These are phyloP conservation scores for Pelargonium citronellum DNA, from an alignment of 441 rosid species.

Conservation along the genomic window DNA sequence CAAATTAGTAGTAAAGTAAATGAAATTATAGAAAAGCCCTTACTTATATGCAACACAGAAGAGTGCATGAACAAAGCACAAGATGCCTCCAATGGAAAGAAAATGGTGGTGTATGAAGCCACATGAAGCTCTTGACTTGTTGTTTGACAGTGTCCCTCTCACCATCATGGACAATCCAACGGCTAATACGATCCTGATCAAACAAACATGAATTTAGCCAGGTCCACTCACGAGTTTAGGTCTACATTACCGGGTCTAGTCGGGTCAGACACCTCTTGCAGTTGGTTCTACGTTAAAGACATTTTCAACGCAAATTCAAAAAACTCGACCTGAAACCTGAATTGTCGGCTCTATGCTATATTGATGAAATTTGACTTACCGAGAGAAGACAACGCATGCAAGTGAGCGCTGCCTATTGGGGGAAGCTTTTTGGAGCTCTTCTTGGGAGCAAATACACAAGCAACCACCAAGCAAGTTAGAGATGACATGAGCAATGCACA, in stretches of 20 bases:
- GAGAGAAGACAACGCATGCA: conserved; percentile 65
- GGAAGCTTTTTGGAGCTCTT: conserved; percentile 63
- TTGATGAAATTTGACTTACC: conserved; percentile 33
- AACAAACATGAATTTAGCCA: neutral
- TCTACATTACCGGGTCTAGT: too few relatives aligned
- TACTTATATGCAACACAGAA: conserved; percentile 58
- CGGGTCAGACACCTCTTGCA: too few relatives aligned
- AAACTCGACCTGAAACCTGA: neutral
- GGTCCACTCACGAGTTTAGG: too few relatives aligned
- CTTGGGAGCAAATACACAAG: conserved; percentile 69
- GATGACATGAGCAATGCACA: conserved; percentile 62
- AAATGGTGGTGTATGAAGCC: conserved; percentile 82
- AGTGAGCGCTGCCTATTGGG: conserved; percentile 59
- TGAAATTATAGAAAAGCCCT: neutral
- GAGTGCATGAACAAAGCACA: conserved; percentile 76
- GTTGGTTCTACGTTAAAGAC: too few relatives aligned
- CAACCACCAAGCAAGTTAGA: conserved; percentile 80
- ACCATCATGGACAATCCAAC: conserved; percentile 60
- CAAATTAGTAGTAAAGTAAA: neutral
- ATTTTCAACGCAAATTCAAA: neutral
- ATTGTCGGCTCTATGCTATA: too few relatives aligned
- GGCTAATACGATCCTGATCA: conserved; percentile 66
- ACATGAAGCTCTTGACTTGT: conserved; percentile 67
- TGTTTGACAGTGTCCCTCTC: conserved; percentile 68
- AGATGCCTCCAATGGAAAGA: conserved; percentile 75